A percentile compares a stretch with the other conserved stretches of the same genome.
Evolutionary conservation across 352 stramenopile genomes (phyloP).

Genomic region (Phytophthora fragariaefolia): DNA sequence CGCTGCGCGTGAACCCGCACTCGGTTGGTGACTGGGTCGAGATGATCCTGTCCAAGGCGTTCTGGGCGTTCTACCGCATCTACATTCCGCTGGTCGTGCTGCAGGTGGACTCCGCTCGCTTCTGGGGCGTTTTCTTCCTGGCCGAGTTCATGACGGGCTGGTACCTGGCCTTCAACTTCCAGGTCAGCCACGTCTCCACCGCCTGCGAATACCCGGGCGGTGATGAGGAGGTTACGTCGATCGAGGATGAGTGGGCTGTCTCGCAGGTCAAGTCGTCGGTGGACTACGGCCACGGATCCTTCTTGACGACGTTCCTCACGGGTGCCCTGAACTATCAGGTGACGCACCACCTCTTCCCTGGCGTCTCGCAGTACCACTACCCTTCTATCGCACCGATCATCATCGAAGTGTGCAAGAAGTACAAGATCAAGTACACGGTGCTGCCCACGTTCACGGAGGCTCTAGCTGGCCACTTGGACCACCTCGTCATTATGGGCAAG

Average conservation of each 20-base stretch:
- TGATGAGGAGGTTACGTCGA: conserved; percentile 59
- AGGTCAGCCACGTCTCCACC: conserved; percentile 91
- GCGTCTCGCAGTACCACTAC: conserved; percentile 95
- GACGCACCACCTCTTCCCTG: conserved; percentile 93
- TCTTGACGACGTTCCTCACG: conserved; percentile 92
- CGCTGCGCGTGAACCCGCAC: conserved; percentile 92
- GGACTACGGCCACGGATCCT: conserved; percentile 90
- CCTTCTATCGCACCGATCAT: conserved; percentile 93
- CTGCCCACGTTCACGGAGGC: conserved; percentile 84
- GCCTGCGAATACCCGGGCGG: conserved; percentile 90
- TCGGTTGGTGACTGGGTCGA: conserved; percentile 74
- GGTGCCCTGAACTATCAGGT: conserved; percentile 98
- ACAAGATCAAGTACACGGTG: conserved; percentile 93
- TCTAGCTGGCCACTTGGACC: conserved; percentile 85
- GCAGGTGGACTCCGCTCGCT: conserved; percentile 60
- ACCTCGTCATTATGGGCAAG: conserved; percentile 91
- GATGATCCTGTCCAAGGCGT: conserved; percentile 89
- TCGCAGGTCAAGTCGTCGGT: conserved; percentile 95
- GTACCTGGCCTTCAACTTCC: conserved; percentile 95
- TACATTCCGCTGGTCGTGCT: conserved; percentile 87
- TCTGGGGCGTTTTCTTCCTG: conserved; percentile 84
- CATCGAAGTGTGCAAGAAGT: conserved; percentile 92
- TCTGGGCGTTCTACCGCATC: conserved; percentile 92
- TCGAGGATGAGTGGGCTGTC: conserved; percentile 93
- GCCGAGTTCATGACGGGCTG: conserved; percentile 92